Evolutionary conservation across 805 yeast species (phyloP).

Genomic region (Candida insectorum): DNA sequence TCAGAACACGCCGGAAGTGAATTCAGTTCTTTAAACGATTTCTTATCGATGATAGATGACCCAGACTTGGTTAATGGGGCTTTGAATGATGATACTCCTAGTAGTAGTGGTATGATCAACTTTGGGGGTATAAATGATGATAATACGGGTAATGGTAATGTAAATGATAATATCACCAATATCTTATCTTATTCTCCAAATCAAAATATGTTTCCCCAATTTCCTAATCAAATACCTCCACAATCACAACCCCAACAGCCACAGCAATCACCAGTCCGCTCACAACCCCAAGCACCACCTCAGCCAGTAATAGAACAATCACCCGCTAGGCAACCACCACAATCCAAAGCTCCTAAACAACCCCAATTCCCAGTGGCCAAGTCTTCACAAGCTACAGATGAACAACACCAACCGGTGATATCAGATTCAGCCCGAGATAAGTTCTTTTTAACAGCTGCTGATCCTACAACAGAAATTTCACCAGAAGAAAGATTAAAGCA

Average conservation of each 20-base stretch:
- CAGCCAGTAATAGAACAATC: conserved; percentile 5
- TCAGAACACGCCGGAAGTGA: conserved; percentile 94
- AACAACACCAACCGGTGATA: conserved; percentile 36
- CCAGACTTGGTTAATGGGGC: conserved; percentile 60
- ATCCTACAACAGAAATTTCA: conserved; percentile 89
- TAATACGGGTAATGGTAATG: conserved; percentile 1
- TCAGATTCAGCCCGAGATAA: conserved; percentile 86
- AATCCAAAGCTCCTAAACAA: neutral
- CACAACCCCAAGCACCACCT: conserved; percentile 2
- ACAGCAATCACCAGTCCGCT: conserved; percentile 8
- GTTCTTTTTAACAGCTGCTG: conserved; percentile 94
- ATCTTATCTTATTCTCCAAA: conserved; percentile 30
- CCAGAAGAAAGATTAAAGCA: conserved; percentile 92
- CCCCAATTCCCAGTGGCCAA: no score
- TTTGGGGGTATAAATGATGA: conserved; percentile 17
- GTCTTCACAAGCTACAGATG: conserved; percentile 3
- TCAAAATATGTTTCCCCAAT: conserved; percentile 11
- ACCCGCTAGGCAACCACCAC: conserved; percentile 1
- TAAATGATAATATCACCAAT: conserved; percentile 11
- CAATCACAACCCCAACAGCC: conserved; percentile 12
- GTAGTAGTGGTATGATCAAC: conserved; percentile 18
- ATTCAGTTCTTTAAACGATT: conserved; percentile 85
- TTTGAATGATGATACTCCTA: conserved; percentile 22
- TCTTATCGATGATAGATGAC: conserved; percentile 85
- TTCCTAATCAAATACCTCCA: conserved; percentile 4